These are phyloP conservation scores for Trapa incisa DNA, from an alignment of 345 rosid species.

Conservation along the genomic window DNA sequence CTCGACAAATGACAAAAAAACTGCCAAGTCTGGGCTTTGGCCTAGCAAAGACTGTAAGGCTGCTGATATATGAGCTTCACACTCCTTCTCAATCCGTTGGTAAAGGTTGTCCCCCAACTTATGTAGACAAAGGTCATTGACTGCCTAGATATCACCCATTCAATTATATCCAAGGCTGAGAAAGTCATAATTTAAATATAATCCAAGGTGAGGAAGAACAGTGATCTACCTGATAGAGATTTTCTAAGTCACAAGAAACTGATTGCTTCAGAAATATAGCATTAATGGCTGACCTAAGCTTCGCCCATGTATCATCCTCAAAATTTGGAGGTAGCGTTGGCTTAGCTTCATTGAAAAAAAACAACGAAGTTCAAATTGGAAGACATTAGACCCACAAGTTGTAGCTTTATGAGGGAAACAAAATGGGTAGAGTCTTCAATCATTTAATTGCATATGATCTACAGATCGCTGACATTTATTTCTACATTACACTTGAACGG, in stretches of 20 bases:
- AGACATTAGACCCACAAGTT: neutral
- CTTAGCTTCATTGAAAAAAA: slow-evolving; percentile 43
- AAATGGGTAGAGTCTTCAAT: neutral
- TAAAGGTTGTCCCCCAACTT: slow-evolving; percentile 88
- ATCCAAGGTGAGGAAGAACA: slow-evolving; percentile 2
- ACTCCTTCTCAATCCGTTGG: slow-evolving; percentile 73
- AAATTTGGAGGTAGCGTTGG: slow-evolving; percentile 71
- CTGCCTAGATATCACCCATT: slow-evolving; percentile 47
- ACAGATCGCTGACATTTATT: too few species aligned
- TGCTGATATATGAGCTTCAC: slow-evolving; percentile 66
- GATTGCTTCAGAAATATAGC: slow-evolving; percentile 84
- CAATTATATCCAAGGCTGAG: slow-evolving; percentile 8
- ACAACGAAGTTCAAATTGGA: slow-evolving; percentile 4
- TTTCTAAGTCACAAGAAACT: slow-evolving; percentile 66
- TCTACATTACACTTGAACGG: too few species aligned
- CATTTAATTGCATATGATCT: neutral
- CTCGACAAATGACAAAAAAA: slow-evolving; percentile 84
- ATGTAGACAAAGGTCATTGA: slow-evolving; percentile 78
- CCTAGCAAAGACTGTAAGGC: slow-evolving; percentile 73
- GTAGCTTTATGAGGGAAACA: neutral
- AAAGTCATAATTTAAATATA: slow-evolving; percentile 6
- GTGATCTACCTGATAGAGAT: slow-evolving; percentile 62
- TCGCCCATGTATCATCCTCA: slow-evolving; percentile 89
- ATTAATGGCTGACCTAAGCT: slow-evolving; percentile 74
- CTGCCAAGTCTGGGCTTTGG: slow-evolving; percentile 85